Evolutionary conservation across 352 stramenopile genomes (phyloP), one percentile per base, ranked within the genome.

Genomic region (Globisporangium acanthophoron): DNA sequence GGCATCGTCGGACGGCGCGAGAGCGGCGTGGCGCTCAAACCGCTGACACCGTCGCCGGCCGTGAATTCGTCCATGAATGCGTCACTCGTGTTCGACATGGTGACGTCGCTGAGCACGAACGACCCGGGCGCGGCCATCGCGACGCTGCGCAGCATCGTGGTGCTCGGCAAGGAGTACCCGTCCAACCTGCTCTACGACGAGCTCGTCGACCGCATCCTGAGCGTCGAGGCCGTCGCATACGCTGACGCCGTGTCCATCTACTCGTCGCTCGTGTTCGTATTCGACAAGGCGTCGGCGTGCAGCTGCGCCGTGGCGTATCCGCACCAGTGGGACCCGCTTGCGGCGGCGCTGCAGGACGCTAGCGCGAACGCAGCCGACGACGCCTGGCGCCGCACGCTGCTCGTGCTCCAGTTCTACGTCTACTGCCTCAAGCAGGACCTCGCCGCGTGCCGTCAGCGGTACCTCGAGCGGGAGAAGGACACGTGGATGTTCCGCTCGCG

Each of bases 401-500:
- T 94, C 15, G 81, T 91, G 44, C 47, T 92, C 16, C 85, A 90
- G 63, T 94, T 94, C 56, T 88, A 81, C 49, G 78, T 88, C 35
- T 92, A 92, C 54, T 92, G 81, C 41, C 86, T 94, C 61, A 66
- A 85, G 56, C 74, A 85, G 54, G 82, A 94, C 64, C 70, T 90
- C 49, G 51, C 74, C 33, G 54, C 74, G 12, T 89, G 79, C 56
- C 73, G 76, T 21, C 62, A 70, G 39, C 71, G 72, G 18, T 90
- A 89, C 62, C 58, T 70, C 20, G 65, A 62, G 44, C 49, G 76
- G 15, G 78, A 90, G 52, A 60, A 58, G 24, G 66, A 62, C 43
- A 56, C 66, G 16, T 92, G 83, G 83, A 64, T 93, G 43, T 67
- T 72, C 15, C 80, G 69, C 15, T 87, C 83, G 41, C 77, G 79